phyloP scores from a whole-genome alignment of 2,329 filamentous ascomycete species.

The Xylaria sp. region DNA sequence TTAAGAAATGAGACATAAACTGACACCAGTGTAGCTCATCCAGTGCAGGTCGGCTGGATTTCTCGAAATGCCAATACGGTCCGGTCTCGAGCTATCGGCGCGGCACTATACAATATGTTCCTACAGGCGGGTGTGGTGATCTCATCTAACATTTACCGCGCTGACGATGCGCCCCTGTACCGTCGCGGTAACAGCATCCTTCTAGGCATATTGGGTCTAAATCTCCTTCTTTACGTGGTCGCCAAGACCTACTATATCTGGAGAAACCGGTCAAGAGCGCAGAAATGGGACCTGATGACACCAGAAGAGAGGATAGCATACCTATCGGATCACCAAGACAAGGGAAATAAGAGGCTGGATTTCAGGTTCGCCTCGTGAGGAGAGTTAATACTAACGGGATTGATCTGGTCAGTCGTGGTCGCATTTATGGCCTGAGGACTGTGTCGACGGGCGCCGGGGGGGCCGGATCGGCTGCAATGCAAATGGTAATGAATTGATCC shows the following conservation, averaged over 20 bases:
- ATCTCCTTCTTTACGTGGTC: slow-evolving; percentile 55
- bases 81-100: slow-evolving; percentile 61
- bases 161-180: slow-evolving; percentile 60
- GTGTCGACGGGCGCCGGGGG: no score
- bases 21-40: slow-evolving; percentile 31
- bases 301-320: slow-evolving; percentile 56
- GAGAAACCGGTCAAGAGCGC: slow-evolving; percentile 52
- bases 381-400: background rate
- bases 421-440: no score
- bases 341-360: slow-evolving; percentile 52
- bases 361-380: slow-evolving; percentile 46
- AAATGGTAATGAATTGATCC: no score
- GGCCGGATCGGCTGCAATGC: no score
- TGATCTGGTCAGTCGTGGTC: background rate
- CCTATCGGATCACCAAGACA: slow-evolving; percentile 48
- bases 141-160: slow-evolving; percentile 54
- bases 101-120: slow-evolving; percentile 61
- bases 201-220: slow-evolving; percentile 55
- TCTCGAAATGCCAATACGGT: slow-evolving; percentile 64
- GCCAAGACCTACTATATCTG: slow-evolving; percentile 59
- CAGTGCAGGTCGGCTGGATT: slow-evolving; percentile 39
- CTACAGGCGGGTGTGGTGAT: slow-evolving; percentile 45
- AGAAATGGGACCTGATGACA: slow-evolving; percentile 54
- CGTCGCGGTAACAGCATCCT: slow-evolving; percentile 59
- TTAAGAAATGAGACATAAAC: background rate